These are phyloP conservation scores for Stagonosporopsis vannaccii DNA, from an alignment of 2,329 filamentous ascomycete species.

Conservation along the genomic window DNA sequence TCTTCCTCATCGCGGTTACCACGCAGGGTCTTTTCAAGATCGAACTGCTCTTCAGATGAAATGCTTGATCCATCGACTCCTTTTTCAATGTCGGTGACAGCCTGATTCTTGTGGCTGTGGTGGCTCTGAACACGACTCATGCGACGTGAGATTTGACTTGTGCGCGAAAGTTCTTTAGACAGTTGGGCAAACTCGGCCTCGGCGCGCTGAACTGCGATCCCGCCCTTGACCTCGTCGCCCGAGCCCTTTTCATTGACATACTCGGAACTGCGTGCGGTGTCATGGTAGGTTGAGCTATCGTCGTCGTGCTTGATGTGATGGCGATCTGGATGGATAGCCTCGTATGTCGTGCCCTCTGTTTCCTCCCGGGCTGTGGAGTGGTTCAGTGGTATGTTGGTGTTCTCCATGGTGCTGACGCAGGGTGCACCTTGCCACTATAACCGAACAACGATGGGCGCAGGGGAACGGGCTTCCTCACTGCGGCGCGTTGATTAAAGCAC, in stretches of 20 bases:
- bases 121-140: slow-evolving; percentile 56
- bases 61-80: slow-evolving; percentile 44
- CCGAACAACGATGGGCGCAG: slow-evolving; percentile 2
- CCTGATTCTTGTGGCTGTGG: slow-evolving; percentile 49
- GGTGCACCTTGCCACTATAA: slow-evolving; percentile 26
- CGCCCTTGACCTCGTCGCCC: slow-evolving; percentile 17
- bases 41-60: slow-evolving; percentile 64
- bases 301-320: slow-evolving; percentile 24
- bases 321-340: slow-evolving; percentile 38
- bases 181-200: slow-evolving; percentile 75
- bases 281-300: slow-evolving; percentile 32
- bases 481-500: slow-evolving; percentile 12
- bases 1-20: slow-evolving; percentile 75
- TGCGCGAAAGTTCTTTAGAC: slow-evolving; percentile 55
- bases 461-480: slow-evolving; percentile 9
- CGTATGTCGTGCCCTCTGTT: slow-evolving; percentile 35
- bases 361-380: slow-evolving; percentile 30
- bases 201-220: slow-evolving; percentile 70
- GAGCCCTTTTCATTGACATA: slow-evolving; percentile 28
- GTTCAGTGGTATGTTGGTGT: slow-evolving; percentile 31
- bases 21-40: slow-evolving; percentile 76
- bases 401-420: slow-evolving; percentile 35
- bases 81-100: slow-evolving; percentile 67
- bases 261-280: slow-evolving; percentile 31
- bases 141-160: slow-evolving; percentile 48